Evolutionary conservation across 176 grass and related monocot species (phyloP), one percentile per base, ranked within the genome.

Genomic region (Aegilops tauschii): DNA sequence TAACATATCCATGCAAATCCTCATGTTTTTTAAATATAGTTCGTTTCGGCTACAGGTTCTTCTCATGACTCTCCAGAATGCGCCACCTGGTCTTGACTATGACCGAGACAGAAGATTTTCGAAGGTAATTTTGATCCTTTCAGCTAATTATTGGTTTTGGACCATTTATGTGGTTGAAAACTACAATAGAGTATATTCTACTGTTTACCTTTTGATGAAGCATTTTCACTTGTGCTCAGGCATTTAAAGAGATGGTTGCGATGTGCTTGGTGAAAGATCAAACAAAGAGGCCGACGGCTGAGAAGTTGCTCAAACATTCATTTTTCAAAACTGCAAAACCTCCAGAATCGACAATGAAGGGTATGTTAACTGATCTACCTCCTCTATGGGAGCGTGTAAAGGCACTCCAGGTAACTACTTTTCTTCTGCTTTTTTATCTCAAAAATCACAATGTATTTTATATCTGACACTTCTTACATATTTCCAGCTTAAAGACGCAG

Each of bases 171-270:
- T 89, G 69, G 17, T 56, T 71, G 21, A 28, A 37, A 86, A 39
- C 45, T 59, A 47, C 20, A 3, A 9, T 79, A 80, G 39, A 62
- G 59, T 86, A 52, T 71, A 30, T 84, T 89, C 27, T 82, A 65
- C 80, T 70, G 37, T 78, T 65, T 82, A 87, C 62, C 63, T 77
- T 80, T 90, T 94, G 83, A 97, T 83, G 82, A 94, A 75, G 36
- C 77, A 90, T 92, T 90, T 93, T 94, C 85, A 87, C 87, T 87
- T 93, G 85, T 91, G 84, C 65, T 59, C 97, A 99, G 97, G 94
- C 94, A 84, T 99, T 99, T 96, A 99, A 99, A 83, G 97, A 99
- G 88, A 99, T 99, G 97, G 92, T 99, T 76, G 97, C 97, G 34
- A 99, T 99, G 97, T 99, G 94, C 85, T 86, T 99, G 86, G 94